A percentile compares a stretch with the other conserved stretches of the same genome.
phyloP scores from a whole-genome alignment of 2,329 filamentous ascomycete genomes.

The Metarhizium robertsii region DNA sequence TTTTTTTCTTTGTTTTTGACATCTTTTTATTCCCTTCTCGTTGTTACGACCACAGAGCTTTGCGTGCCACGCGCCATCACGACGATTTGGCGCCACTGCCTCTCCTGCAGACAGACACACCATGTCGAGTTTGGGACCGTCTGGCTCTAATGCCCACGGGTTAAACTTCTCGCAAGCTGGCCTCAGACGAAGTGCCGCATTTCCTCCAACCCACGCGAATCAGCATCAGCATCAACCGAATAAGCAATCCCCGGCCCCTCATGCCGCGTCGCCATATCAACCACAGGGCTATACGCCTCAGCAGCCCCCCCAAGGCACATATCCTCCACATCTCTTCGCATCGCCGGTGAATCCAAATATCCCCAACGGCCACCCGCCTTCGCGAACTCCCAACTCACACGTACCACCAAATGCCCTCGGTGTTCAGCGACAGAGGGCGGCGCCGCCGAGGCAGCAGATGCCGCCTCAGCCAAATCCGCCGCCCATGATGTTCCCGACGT shows the following conservation, averaged over 20 bases:
- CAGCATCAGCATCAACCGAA: slow-evolving; percentile 42
- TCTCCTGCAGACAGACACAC: slow-evolving; percentile 9
- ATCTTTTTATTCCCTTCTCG: background rate
- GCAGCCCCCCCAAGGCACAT: slow-evolving; percentile 36
- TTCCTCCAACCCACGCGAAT: slow-evolving; percentile 37
- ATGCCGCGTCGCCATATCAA: slow-evolving; percentile 47
- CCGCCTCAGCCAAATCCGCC: slow-evolving; percentile 27
- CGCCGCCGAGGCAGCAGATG: slow-evolving; percentile 36
- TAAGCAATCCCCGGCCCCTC: slow-evolving; percentile 46
- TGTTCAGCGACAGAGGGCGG: slow-evolving; percentile 34
- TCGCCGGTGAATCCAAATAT: slow-evolving; percentile 38
- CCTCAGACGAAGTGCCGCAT: slow-evolving; percentile 35
- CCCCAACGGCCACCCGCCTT: slow-evolving; percentile 32
- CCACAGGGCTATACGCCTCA: slow-evolving; percentile 43
- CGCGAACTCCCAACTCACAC: slow-evolving; percentile 33
- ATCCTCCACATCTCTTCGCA: slow-evolving; percentile 44
- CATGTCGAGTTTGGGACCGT: slow-evolving; percentile 41
- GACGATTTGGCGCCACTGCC: background rate
- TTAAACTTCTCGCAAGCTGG: slow-evolving; percentile 42
- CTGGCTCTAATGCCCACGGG: slow-evolving; percentile 42
- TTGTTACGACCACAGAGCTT: background rate
- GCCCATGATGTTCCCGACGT: slow-evolving; percentile 26
- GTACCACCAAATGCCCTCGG: slow-evolving; percentile 39
- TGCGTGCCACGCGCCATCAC: slow-evolving; percentile 1
- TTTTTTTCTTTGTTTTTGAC: background rate